A percentile compares a stretch with the other conserved stretches of the same genome.
Evolutionary conservation across 2,329 filamentous ascomycete genomes (phyloP).

Genomic region (Cercospora janseana): DNA sequence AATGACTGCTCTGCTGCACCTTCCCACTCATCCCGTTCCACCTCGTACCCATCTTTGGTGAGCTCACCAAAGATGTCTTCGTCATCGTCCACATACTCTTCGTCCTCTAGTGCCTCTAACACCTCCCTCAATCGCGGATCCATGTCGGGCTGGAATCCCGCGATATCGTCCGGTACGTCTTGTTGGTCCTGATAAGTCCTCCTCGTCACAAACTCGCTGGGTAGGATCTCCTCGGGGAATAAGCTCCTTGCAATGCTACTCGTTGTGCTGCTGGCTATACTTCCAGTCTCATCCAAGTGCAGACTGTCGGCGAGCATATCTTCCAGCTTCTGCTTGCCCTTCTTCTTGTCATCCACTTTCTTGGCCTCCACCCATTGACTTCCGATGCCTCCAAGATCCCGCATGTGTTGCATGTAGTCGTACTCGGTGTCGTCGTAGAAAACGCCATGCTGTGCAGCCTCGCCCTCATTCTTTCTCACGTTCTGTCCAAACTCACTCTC

Average conservation of each 20-base stretch:
- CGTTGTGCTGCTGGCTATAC: conserved; percentile 45
- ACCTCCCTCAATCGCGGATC: conserved; percentile 88
- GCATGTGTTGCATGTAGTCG: conserved; percentile 99
- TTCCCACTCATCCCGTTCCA: conserved; percentile 79
- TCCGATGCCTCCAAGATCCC: conserved; percentile 66
- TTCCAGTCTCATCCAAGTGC: conserved; percentile 45
- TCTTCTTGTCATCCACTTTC: conserved; percentile 55
- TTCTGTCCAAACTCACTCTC: conserved; percentile 67
- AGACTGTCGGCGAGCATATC: conserved; percentile 67
- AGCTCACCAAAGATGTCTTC: conserved; percentile 81
- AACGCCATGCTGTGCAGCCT: conserved; percentile 89
- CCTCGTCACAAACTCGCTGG: conserved; percentile 74
- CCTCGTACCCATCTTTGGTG: conserved; percentile 66
- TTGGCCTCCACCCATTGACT: conserved; percentile 77
- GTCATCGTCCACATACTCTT: conserved; percentile 81
- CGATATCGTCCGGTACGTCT: conserved; percentile 83
- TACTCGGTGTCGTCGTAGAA: conserved; percentile 95
- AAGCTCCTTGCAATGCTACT: conserved; percentile 43
- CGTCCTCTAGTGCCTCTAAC: conserved; percentile 89
- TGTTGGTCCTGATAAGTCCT: conserved; percentile 89
- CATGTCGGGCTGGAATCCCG: conserved; percentile 97
- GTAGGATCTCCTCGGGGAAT: conserved; percentile 71
- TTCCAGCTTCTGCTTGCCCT: conserved; percentile 74
- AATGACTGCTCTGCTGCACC: conserved; percentile 41
- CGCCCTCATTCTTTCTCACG: conserved; percentile 86